A percentile compares a stretch with the other conserved stretches of the same genome.
phyloP scores from a whole-genome alignment of 2,329 filamentous ascomycete genomes.

The Thielaviopsis cerberus region DNA sequence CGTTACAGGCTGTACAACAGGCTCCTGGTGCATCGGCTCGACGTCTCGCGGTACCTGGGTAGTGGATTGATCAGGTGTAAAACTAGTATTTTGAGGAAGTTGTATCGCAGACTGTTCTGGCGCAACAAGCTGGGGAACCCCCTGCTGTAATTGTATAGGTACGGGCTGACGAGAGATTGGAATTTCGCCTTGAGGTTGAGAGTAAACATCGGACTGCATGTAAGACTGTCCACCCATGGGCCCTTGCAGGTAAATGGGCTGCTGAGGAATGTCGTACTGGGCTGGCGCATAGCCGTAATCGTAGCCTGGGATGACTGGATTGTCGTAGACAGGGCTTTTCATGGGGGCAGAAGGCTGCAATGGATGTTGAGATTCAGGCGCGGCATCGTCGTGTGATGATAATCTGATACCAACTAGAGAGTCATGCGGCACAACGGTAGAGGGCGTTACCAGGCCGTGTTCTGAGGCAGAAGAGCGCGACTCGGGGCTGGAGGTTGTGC shows the following conservation, averaged over 20 bases:
- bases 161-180: neutral
- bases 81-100: too few species aligned
- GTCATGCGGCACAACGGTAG: neutral
- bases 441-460: neutral
- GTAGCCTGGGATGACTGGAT: neutral
- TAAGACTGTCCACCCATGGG: neutral
- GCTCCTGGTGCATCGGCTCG: too few species aligned
- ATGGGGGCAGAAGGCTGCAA: neutral
- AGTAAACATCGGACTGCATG: neutral
- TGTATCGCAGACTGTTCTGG: too few species aligned
- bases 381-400: slow-evolving; percentile 1
- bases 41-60: too few species aligned
- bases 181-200: neutral
- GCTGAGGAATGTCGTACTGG: neutral
- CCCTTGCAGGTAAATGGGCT: neutral
- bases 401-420: neutral
- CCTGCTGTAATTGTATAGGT: neutral
- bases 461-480: slow-evolving; percentile 2
- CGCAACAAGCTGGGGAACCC: too few species aligned
- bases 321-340: slow-evolving; percentile 5
- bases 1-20: too few species aligned
- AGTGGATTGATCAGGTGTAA: too few species aligned
- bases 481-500: neutral
- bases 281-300: neutral
- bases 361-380: neutral